Percentiles rank a stretch among this genome's conserved stretches.
Evolutionary conservation across 805 yeast species (phyloP).

Genomic region (Kazachstania viticola): DNA sequence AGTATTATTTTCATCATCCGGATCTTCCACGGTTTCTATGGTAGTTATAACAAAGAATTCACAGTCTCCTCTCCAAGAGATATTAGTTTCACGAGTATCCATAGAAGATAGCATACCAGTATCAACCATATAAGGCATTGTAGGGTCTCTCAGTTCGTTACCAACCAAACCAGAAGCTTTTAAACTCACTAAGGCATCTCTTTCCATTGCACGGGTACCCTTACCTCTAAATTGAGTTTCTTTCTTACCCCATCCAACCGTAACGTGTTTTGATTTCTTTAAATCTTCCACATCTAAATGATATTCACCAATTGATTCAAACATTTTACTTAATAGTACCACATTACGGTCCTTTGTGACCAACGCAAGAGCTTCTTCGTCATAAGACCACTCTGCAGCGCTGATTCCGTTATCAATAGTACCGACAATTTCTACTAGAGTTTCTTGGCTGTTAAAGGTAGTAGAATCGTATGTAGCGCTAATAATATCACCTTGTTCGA

Average conservation of each 20-base stretch:
- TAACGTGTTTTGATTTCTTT: constrained; percentile 64
- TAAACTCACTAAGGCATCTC: constrained; percentile 40
- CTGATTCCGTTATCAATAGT: constrained; percentile 64
- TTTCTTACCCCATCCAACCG: constrained; percentile 97
- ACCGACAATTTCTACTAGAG: constrained; percentile 66
- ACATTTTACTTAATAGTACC: constrained; percentile 56
- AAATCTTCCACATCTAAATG: constrained; percentile 51
- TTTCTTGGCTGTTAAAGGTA: constrained; percentile 35
- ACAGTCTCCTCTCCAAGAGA: constrained; percentile 96
- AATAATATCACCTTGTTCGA: constrained; percentile 65
- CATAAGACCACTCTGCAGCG: constrained; percentile 80
- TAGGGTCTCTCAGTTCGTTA: constrained; percentile 73
- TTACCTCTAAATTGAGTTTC: constrained; percentile 95
- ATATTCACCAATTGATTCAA: constrained; percentile 69
- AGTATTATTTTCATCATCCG: constrained; percentile 26
- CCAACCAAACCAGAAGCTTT: constrained; percentile 54
- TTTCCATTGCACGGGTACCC: constrained; percentile 73
- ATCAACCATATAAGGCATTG: constrained; percentile 65
- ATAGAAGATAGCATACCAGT: constrained; percentile 46
- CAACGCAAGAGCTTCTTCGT: constrained; percentile 73
- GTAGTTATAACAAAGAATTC: constrained; percentile 64
- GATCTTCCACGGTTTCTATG: constrained; percentile 40
- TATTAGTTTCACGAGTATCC: constrained; percentile 38
- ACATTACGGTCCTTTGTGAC: constrained; percentile 52
- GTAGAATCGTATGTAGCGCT: constrained; percentile 48